phyloP scores from a whole-genome alignment of 2,329 filamentous ascomycete genomes.

The Colletotrichum kahawae region DNA sequence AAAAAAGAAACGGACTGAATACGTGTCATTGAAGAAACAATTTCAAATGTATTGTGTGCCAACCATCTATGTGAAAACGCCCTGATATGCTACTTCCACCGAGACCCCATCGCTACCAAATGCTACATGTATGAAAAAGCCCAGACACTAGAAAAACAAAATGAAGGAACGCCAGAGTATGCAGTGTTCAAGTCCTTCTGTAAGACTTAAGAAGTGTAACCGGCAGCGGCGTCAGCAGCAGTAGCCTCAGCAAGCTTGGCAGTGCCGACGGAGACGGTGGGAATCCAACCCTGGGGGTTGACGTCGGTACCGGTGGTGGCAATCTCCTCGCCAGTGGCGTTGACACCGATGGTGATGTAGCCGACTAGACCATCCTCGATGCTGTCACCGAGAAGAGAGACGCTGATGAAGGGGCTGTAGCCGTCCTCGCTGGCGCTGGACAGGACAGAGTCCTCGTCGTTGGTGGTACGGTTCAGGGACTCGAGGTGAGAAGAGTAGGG shows the following conservation, averaged over 20 bases:
- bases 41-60: neutral
- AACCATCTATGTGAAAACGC: neutral
- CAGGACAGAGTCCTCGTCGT: constrained; percentile 44
- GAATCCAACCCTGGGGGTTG: neutral
- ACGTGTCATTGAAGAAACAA: neutral
- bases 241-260: neutral
- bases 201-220: neutral
- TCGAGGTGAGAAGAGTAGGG: neutral
- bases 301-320: neutral
- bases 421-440: constrained; percentile 48
- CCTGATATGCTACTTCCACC: neutral
- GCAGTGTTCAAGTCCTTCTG: neutral
- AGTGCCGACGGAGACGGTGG: neutral
- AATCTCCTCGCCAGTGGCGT: constrained; percentile 19
- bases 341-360: constrained; percentile 50
- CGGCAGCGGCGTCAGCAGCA: neutral
- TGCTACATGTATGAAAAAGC: neutral
- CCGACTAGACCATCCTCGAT: constrained; percentile 47
- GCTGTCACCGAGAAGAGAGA: constrained; percentile 53
- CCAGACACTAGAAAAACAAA: neutral
- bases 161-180: neutral
- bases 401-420: constrained; percentile 54
- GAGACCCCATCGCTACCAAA: neutral
- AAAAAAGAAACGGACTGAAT: no score
- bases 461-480: neutral